Evolutionary conservation across 164 flowering plant species (phyloP), one percentile per base, ranked within the genome.

Genomic region (Vitis cinerea): DNA sequence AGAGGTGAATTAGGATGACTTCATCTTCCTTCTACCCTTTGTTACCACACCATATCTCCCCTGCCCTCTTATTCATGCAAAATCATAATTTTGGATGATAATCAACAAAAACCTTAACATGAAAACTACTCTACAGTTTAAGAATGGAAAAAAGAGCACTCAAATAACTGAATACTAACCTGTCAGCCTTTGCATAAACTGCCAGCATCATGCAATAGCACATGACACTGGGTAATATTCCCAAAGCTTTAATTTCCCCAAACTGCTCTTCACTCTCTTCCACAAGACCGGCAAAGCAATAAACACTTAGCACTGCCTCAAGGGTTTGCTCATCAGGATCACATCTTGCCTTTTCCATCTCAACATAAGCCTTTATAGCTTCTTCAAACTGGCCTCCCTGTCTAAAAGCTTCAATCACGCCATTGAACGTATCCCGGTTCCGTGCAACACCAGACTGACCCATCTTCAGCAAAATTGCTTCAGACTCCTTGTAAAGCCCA

Each of bases 191-290:
- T 59, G 93, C 95, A 81, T 83, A 90, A 65, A 86, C 88, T n/a
- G 95, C 90, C 60, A 94, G 87, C 94, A 92, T 84, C 90, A 87
- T 83, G 67, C 97, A 92, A 78, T 94, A 90, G 79, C 95, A 88
- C 82, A 88, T 87, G 70, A 91, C 81, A 74, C 86, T 91, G 2
- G 99, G 97, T 79, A 87, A 69, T 61, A 83, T 76, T 71, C 93
- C 97, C n/a, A 80, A 82, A 58, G 80, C 85, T 79, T 88, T 84
- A 61, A 92, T 92, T 81, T 90, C 97, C 73, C 68, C 68, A 73
- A 94, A 94, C 60, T 90, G 93, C 78, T 90, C 89, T 80, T 75
- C 84, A 72, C 97, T 80, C 87, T 92, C 97, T 67, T 94, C 93
- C 63, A 90, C 89, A 68, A 94, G 94, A 57, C 90, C 93, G 9